These are phyloP conservation scores for Suillus subalutaceus DNA, from an alignment of 768 basidiomycete genomes.

Conservation along the genomic window DNA sequence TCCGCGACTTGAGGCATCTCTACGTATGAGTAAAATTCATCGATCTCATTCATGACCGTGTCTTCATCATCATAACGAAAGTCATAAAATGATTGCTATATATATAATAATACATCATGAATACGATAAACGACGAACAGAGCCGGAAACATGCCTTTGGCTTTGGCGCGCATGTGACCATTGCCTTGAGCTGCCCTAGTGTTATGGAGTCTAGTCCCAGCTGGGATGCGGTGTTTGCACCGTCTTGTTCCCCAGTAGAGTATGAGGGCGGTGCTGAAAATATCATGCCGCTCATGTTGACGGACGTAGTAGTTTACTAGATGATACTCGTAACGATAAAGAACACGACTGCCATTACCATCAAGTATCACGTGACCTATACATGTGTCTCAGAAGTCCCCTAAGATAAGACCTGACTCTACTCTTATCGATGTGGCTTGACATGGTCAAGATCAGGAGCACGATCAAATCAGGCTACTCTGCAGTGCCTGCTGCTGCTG, in stretches of 20 bases:
- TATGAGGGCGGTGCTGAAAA: conserved; percentile 33
- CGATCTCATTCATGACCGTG: conserved; percentile 92
- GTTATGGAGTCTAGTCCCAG: conserved; percentile 72
- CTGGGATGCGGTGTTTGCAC: conserved; percentile 34
- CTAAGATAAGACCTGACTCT: background rate
- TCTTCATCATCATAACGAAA: conserved; percentile 97
- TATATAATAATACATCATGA: conserved; percentile 22
- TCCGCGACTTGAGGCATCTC: conserved; percentile 91
- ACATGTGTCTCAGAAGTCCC: too few species aligned
- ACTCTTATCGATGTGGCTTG: conserved; percentile 6
- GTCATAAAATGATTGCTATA: conserved; percentile 85
- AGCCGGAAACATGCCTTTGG: conserved; percentile 59
- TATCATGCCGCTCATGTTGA: conserved; percentile 33
- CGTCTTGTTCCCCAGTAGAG: conserved; percentile 35
- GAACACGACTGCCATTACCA: background rate
- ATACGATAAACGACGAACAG: conserved; percentile 13
- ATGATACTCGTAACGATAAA: background rate
- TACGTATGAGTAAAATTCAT: conserved; percentile 97
- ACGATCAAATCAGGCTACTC: background rate
- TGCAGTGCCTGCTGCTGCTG: background rate
- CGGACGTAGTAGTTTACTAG: background rate
- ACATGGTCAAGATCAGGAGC: conserved; percentile 1
- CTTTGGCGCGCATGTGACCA: conserved; percentile 70
- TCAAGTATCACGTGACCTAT: background rate
- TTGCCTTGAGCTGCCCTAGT: conserved; percentile 76